These are phyloP conservation scores for Thoreauomyces humboldtii DNA, from an alignment of 192 early-diverging fungal genomes.

Conservation along the genomic window DNA sequence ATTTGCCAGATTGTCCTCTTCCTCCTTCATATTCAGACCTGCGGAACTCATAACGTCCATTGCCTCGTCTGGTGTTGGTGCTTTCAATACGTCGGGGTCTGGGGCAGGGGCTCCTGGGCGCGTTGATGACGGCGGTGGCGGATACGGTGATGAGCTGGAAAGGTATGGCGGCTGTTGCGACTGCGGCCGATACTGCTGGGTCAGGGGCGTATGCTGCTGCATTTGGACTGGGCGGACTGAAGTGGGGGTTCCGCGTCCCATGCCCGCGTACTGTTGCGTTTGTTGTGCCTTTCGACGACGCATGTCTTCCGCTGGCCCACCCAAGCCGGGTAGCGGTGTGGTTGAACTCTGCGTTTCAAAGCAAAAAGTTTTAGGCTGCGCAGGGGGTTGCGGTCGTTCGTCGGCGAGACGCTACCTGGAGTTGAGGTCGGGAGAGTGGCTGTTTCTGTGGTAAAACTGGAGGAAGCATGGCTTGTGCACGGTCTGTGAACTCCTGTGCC, in stretches of 20 bases:
- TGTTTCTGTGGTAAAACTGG: no score
- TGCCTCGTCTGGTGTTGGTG: neutral
- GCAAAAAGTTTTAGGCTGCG: no score
- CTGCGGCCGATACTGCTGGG: neutral
- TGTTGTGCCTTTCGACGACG: no score
- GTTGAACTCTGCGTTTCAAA: no score
- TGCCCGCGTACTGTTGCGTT: no score
- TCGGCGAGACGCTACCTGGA: no score
- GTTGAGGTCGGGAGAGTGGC: no score
- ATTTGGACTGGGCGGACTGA: neutral
- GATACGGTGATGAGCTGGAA: neutral
- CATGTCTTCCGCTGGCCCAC: no score
- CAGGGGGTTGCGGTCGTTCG: no score
- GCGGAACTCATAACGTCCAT: conserved; percentile 25
- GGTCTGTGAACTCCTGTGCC: conserved; percentile 12
- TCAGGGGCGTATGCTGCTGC: neutral
- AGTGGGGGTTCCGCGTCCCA: no score
- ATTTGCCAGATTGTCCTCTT: conserved; percentile 23
- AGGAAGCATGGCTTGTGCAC: conserved; percentile 17
- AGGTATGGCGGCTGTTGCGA: neutral
- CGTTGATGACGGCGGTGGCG: neutral
- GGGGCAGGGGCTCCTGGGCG: no score
- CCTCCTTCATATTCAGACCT: conserved; percentile 23
- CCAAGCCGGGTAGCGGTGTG: no score
- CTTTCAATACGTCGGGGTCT: neutral